Base-by-base conservation (phyloP, 805 yeast species). In the Clavispora phyllophila region DNA sequence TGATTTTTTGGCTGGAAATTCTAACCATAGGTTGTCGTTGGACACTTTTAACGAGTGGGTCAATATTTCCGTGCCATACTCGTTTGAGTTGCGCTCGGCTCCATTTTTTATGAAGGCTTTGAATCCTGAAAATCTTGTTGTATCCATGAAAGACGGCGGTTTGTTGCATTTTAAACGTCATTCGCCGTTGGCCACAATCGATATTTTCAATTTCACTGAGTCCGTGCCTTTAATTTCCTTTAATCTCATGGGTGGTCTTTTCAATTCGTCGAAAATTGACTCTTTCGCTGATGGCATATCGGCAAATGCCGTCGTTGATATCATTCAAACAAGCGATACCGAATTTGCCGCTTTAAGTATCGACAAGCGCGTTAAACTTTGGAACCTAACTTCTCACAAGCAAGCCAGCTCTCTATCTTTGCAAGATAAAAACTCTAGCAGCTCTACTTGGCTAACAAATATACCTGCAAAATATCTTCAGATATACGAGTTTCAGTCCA, bases 61-160 rank as follows among this genome's bases (percentile, higher is more conserved):
- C 42, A 71, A 71, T 45, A 78, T 82, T 41, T 75, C 85, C 7
- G 75, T 76, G 28, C 90, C 93, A 1, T 85, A 82, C 58, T 19
- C 74, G n/a, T 70, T 70, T 51, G 75, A 70, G 44, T 57, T 70
- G 43, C 56, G 70, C 35, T 63, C 58, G 4, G 43, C 54, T 1
- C 88, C 91, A 1, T 75, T 77, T 34, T 61, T 72, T 17, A 52
- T 84, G 46, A 65, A 70, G 39, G 59, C 82, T 1, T 60, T 81
- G 13, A 71, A 76, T 25, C 47, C 63, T 0, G 53, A 56, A 3
- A 70, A 73, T 36, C 56, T 80, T 8, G 57, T 88, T 3, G 78
- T 84, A 0, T 70, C 87, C 4, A 66, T 89, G 38, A 71, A 73
- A 35, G 95, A 90, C 62, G 96, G 97, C 20, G 87, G 90, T 1